Percentiles rank a stretch among this genome's conserved stretches.
phyloP scores from a whole-genome alignment of 306 rosid genomes.

The Pyrus bretschneideri region DNA sequence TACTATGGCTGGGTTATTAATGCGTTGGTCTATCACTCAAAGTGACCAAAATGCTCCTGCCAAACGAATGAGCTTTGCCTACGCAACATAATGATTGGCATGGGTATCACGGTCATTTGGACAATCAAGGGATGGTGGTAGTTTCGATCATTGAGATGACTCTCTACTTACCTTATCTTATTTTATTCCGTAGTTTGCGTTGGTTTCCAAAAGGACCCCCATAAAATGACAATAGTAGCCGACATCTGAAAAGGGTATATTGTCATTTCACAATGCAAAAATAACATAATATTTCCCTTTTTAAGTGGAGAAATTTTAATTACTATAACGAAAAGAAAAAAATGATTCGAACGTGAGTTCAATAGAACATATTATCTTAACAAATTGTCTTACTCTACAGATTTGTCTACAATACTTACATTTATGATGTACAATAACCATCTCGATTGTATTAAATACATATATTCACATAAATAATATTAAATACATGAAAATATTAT shows the following conservation, averaged over 20 bases:
- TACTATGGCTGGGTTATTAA: constrained; percentile 31
- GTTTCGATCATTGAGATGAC: constrained; percentile 72
- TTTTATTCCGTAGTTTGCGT: constrained; percentile 71
- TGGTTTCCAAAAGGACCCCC: constrained; percentile 39
- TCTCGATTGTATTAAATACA: no score
- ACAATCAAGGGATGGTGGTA: constrained; percentile 28
- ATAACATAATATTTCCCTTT: neutral
- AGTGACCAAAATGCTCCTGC: constrained; percentile 31
- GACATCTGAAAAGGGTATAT: constrained; percentile 21
- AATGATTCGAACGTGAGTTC: no score
- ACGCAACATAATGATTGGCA: constrained; percentile 23
- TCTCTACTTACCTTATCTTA: constrained; percentile 66
- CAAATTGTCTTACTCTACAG: no score
- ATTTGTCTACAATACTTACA: no score
- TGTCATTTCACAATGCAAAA: constrained; percentile 1
- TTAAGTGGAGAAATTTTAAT: no score
- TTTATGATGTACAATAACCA: no score
- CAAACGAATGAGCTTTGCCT: constrained; percentile 13
- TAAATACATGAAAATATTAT: no score
- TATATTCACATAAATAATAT: no score
- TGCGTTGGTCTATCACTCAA: neutral
- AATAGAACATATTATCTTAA: no score
- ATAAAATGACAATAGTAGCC: constrained; percentile 41
- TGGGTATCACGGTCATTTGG: constrained; percentile 36
- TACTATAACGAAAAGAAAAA: no score